Evolutionary conservation across 768 basidiomycete species (phyloP).

Genomic region (Cystoderma amianthinum): DNA sequence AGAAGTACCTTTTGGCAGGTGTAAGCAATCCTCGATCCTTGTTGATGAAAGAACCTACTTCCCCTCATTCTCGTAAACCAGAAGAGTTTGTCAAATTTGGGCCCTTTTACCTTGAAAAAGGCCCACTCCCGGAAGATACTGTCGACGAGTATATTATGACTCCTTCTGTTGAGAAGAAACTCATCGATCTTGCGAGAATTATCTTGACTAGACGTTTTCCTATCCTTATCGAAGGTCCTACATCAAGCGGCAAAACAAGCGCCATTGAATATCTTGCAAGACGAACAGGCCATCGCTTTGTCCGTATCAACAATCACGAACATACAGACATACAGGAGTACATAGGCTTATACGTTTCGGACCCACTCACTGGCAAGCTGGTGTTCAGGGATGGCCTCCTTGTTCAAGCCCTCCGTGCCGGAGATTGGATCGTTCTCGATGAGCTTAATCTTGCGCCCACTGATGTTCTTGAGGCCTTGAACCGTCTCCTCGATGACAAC

Average conservation of each 20-base stretch:
- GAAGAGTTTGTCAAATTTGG: slow-evolving; percentile 78
- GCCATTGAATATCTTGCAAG: slow-evolving; percentile 93
- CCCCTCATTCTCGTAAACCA: slow-evolving; percentile 34
- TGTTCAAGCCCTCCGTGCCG: slow-evolving; percentile 83
- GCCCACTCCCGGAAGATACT: slow-evolving; percentile 54
- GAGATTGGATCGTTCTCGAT: slow-evolving; percentile 97
- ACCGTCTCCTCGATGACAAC: slow-evolving; percentile 94
- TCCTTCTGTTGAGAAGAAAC: slow-evolving; percentile 88
- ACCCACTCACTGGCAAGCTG: slow-evolving; percentile 87
- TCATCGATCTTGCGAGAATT: slow-evolving; percentile 92
- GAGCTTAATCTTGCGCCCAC: slow-evolving; percentile 97
- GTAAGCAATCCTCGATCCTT: slow-evolving; percentile 78
- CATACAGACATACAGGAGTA: slow-evolving; percentile 99
- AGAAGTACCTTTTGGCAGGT: slow-evolving; percentile 70
- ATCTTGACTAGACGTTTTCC: slow-evolving; percentile 86
- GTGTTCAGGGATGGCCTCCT: slow-evolving; percentile 93
- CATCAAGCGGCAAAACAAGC: slow-evolving; percentile 96
- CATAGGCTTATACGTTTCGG: slow-evolving; percentile 92
- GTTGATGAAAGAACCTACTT: slow-evolving; percentile 59
- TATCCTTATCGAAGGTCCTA: slow-evolving; percentile 95
- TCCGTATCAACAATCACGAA: slow-evolving; percentile 99
- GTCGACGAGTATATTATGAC: slow-evolving; percentile 90
- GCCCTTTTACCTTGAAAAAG: slow-evolving; percentile 84
- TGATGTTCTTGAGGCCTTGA: slow-evolving; percentile 95
- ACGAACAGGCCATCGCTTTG: slow-evolving; percentile 89